Base-by-base conservation (phyloP, 345 rosid species). In the Bruguiera parviflora region DNA sequence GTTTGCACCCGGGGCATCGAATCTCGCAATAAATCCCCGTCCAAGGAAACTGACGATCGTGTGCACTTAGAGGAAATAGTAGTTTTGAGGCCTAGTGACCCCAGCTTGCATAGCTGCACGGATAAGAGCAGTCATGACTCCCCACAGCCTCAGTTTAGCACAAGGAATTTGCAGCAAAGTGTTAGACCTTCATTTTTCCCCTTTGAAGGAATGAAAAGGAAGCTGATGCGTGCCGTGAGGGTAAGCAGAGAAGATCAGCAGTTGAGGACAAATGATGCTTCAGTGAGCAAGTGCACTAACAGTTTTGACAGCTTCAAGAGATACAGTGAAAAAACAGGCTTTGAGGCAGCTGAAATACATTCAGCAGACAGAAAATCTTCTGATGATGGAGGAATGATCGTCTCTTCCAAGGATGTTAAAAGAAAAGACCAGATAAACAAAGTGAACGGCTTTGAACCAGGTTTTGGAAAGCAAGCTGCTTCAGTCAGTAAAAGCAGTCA, bases 151-250 rank as follows among this genome's bases (percentile, higher is more conserved):
- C 71, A 63, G 51, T 65, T 61, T 66, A 58, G 71, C 62, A 24
- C 66, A 57, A 74, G 76, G 66, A 73, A 65, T 52, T 70, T 63
- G 33, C 75, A 65, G 53, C 75, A 72, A 18, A 43, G 72, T 67
- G 74, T 53, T 31, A 77, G 64, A 75, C 78, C 83, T 65, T 66
- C 81, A 67, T 71, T 72, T 72, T 83, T 87, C 72, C 77, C 84
- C 53, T 82, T 86, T 31, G 75, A 75, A 67, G 81, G 78, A 77
- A 67, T 92, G 79, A 86, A 79, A 67, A 88, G 84, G 81, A 92
- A 82, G 75, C 71, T 87, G 82, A 83, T 80, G 67, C 84, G 73
- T 47, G 87, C 86, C 64, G 76, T 85, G 60, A 81, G 79, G 35
- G 62, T 77, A 58, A 69, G 83, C 77, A 78, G 80, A 66, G 84